Evolutionary conservation across 1,284 basidiomycete species (phyloP).

Genomic region (Austroboletus niveus): DNA sequence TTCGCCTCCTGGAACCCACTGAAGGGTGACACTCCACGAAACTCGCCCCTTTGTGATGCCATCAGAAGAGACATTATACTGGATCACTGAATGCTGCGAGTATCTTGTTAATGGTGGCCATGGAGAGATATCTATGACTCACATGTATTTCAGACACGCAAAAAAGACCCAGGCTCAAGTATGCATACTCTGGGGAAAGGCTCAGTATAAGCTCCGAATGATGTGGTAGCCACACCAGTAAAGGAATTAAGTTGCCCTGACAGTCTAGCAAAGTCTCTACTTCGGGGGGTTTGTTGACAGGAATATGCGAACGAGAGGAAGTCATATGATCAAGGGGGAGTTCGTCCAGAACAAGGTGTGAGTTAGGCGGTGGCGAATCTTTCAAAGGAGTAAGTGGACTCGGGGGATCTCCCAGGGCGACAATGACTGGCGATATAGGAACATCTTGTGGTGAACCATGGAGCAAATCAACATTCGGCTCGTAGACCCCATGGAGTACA

Average conservation of each 20-base stretch:
- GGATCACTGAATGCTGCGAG: conserved; percentile 12
- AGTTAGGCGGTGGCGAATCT: background rate
- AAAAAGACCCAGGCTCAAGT: conserved; percentile 30
- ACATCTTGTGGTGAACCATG: background rate
- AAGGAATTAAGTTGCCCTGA: conserved; percentile 13
- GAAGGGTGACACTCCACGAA: conserved; percentile 27
- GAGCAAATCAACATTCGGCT: background rate
- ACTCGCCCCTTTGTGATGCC: conserved; percentile 20
- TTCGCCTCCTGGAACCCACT: conserved; percentile 34
- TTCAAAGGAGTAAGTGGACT: background rate
- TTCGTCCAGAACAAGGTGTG: background rate
- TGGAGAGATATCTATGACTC: conserved; percentile 9
- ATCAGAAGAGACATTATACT: background rate
- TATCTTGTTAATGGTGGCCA: conserved; percentile 5
- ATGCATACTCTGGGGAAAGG: conserved; percentile 26
- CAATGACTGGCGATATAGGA: background rate
- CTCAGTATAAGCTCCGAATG: conserved; percentile 18
- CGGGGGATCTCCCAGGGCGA: background rate
- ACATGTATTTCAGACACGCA: conserved; percentile 29
- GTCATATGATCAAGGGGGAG: background rate
- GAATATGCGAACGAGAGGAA: conserved; percentile 4
- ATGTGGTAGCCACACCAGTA: conserved; percentile 28
- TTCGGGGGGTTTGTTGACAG: conserved; percentile 25
- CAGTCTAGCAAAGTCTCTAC: conserved; percentile 23
- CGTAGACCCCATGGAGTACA: background rate